Evolutionary conservation across 495 filamentous ascomycete species (phyloP).

Genomic region (Glutinoglossum americanum): DNA sequence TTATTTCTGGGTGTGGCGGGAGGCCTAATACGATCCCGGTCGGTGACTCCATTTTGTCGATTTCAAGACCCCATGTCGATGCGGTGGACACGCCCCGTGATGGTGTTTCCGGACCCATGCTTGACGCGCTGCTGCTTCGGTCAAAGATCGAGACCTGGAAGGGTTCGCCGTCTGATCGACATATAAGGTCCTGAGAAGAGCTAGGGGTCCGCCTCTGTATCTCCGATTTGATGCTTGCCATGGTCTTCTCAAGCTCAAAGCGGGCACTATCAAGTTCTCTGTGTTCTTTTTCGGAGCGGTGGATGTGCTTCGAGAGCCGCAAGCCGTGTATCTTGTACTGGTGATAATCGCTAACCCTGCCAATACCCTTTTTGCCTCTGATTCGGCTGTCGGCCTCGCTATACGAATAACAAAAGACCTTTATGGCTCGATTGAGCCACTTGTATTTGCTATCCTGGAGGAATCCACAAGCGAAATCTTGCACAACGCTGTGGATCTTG

Average conservation of each 20-base stretch:
- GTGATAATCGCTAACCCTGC: slow-evolving; percentile 43
- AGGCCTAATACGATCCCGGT: not conserved
- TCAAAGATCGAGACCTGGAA: slow-evolving; percentile 48
- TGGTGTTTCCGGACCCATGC: slow-evolving; percentile 14
- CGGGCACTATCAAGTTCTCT: slow-evolving; percentile 20
- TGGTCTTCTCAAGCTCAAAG: slow-evolving; percentile 23
- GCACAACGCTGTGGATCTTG: slow-evolving; percentile 57
- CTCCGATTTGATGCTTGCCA: slow-evolving; percentile 31
- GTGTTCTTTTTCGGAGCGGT: slow-evolving; percentile 21
- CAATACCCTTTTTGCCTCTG: slow-evolving; percentile 6
- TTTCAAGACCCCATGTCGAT: not conserved
- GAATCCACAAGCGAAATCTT: slow-evolving; percentile 54
- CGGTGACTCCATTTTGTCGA: not conserved
- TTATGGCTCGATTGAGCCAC: slow-evolving; percentile 14
- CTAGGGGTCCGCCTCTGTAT: slow-evolving; percentile 33
- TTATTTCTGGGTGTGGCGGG: too few species aligned
- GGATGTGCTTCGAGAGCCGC: slow-evolving; percentile 27
- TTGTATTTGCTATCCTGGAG: slow-evolving; percentile 29
- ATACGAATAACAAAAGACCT: slow-evolving; percentile 21
- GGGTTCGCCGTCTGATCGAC: slow-evolving; percentile 15
- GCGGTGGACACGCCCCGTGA: not conserved
- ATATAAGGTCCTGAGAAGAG: slow-evolving; percentile 25
- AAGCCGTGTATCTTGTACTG: slow-evolving; percentile 48
- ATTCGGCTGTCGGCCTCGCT: slow-evolving; percentile 23
- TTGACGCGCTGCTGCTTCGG: slow-evolving; percentile 35